Conservation (phyloP, 2,329 filamentous ascomycete species). For the Aspergillus sp. region DNA sequence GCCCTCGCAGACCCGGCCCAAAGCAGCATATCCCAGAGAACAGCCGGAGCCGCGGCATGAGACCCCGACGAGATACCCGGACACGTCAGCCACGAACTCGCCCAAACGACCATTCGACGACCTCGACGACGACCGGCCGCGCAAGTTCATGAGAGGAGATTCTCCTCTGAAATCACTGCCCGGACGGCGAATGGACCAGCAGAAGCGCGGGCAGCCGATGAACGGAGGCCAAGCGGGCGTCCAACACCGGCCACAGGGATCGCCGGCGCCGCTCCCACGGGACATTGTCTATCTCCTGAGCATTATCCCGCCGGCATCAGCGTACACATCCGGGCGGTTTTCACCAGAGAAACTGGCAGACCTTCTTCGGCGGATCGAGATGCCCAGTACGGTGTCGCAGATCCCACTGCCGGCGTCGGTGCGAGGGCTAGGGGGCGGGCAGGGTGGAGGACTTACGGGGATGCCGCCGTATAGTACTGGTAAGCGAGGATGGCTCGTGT, state of each 20-base stretch:
- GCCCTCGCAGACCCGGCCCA: constrained; percentile 66
- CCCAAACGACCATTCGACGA: constrained; percentile 61
- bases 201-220: constrained; percentile 40
- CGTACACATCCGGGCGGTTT: constrained; percentile 63
- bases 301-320: constrained; percentile 63
- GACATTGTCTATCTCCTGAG: constrained; percentile 54
- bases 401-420: constrained; percentile 26
- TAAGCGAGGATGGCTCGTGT: no score
- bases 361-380: constrained; percentile 57
- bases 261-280: constrained; percentile 62
- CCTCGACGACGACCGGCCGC: constrained; percentile 63
- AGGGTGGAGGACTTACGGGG: constrained; percentile 11
- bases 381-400: constrained; percentile 47
- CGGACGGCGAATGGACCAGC: constrained; percentile 72
- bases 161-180: constrained; percentile 89
- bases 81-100: constrained; percentile 31
- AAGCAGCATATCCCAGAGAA: constrained; percentile 30
- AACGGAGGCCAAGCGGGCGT: constrained; percentile 19
- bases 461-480: constrained; percentile 26
- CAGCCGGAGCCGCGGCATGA: constrained; percentile 20
- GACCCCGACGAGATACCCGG: constrained; percentile 28
- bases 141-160: constrained; percentile 79
- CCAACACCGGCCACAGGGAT: constrained; percentile 43
- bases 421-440: constrained; percentile 19
- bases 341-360: constrained; percentile 62